These are phyloP conservation scores for Patellifolia procumbens DNA, from an alignment of 179 eudicot species.

Conservation along the genomic window DNA sequence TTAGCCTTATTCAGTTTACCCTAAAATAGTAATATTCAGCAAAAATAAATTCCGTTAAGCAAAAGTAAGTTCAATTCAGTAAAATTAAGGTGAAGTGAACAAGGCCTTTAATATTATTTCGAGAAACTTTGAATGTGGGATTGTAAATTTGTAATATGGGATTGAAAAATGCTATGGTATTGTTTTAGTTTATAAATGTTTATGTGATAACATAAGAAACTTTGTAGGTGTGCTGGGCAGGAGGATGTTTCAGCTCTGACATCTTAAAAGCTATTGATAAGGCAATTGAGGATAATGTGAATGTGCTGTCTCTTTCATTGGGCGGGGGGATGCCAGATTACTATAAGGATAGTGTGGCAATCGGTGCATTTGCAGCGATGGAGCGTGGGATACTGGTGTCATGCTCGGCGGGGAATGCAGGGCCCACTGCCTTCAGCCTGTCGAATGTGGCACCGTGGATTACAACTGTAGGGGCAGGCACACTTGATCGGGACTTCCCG, in stretches of 20 bases:
- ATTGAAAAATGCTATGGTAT: no score
- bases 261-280: slow-evolving; percentile 69
- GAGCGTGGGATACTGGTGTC: slow-evolving; percentile 77
- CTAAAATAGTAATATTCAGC: no score
- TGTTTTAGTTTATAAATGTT: no score
- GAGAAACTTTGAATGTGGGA: no score
- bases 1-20: no score
- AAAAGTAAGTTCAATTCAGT: no score
- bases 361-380: slow-evolving; percentile 88
- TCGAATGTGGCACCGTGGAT: slow-evolving; percentile 90
- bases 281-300: slow-evolving; percentile 65
- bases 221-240: slow-evolving; percentile 58
- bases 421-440: slow-evolving; percentile 59
- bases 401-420: slow-evolving; percentile 82
- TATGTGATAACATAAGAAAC: no score
- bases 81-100: no score
- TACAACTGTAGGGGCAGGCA: slow-evolving; percentile 88
- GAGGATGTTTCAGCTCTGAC: slow-evolving; percentile 85
- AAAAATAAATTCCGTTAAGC: no score
- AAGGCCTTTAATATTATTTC: no score
- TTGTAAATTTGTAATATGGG: no score
- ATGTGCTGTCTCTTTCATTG: slow-evolving; percentile 66
- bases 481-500: slow-evolving; percentile 77
- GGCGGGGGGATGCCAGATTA: slow-evolving; percentile 75
- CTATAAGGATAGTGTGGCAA: slow-evolving; percentile 65